A percentile compares a stretch with the other conserved stretches of the same genome.
Conservation (phyloP, 495 filamentous ascomycete species). For the Trichocladium antarcticum region DNA sequence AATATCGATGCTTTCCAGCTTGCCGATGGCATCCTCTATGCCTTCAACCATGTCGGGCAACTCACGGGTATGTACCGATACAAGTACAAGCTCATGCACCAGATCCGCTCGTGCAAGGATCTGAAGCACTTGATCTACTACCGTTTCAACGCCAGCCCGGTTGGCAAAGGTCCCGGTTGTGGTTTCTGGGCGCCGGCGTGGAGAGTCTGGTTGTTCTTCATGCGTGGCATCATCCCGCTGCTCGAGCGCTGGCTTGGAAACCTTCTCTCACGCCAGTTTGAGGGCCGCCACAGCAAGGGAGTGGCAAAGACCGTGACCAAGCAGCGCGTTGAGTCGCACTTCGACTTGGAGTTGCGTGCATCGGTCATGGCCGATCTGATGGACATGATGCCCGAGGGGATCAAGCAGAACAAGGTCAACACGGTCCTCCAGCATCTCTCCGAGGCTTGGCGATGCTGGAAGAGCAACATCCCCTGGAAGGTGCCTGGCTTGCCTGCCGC, state of each 20-base stretch:
- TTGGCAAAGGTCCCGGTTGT: slow-evolving; percentile 95
- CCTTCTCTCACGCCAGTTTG: slow-evolving; percentile 90
- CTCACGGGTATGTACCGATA: slow-evolving; percentile 99
- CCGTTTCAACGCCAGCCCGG: slow-evolving; percentile 94
- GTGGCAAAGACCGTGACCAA: slow-evolving; percentile 99
- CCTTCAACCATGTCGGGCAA: slow-evolving; percentile 98
- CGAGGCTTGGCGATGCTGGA: slow-evolving; percentile 99
- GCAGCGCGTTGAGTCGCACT: slow-evolving; percentile 97
- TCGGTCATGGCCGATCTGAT: slow-evolving; percentile 98
- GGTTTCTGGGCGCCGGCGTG: slow-evolving; percentile 99
- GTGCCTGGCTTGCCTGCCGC: slow-evolving; percentile 91
- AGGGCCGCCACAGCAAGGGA: slow-evolving; percentile 97
- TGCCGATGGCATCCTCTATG: slow-evolving; percentile 95
- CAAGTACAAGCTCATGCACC: slow-evolving; percentile 99
- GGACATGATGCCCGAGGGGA: slow-evolving; percentile 99
- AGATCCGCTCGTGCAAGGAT: slow-evolving; percentile 98
- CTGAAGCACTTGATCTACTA: slow-evolving; percentile 99
- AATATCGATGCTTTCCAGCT: slow-evolving; percentile 99
- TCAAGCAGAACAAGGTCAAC: slow-evolving; percentile 99
- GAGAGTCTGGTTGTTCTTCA: slow-evolving; percentile 99
- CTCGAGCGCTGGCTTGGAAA: slow-evolving; percentile 98
- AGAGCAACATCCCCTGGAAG: slow-evolving; percentile 99
- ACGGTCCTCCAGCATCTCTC: slow-evolving; percentile 94
- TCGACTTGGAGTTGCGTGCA: slow-evolving; percentile 92
- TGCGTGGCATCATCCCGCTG: slow-evolving; percentile 95